Evolutionary conservation across 257 asterid genomes (phyloP).

Genomic region (Nicotiana attenuata): DNA sequence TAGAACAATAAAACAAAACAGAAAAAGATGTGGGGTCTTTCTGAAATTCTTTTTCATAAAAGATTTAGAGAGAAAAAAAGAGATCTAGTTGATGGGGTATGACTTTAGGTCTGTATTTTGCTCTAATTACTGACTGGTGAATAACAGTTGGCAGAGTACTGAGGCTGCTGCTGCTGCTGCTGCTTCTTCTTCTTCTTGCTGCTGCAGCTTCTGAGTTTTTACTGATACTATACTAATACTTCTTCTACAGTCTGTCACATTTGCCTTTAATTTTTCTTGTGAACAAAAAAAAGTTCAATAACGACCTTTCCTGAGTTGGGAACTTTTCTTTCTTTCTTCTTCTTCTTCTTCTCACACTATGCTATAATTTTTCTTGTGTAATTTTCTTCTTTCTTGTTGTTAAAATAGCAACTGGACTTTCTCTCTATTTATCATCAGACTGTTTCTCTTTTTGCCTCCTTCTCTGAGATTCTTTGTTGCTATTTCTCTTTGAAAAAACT

Average conservation of each 20-base stretch:
- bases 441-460: background rate
- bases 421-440: background rate
- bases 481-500: background rate
- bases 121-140: conserved; percentile 5
- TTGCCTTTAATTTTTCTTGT: background rate
- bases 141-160: conserved; percentile 6
- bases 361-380: background rate
- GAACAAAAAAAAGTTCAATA: background rate
- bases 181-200: background rate
- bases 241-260: conserved; percentile 4
- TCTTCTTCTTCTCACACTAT: background rate
- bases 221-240: conserved; percentile 11
- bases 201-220: background rate
- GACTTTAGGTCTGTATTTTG: background rate
- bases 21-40: background rate
- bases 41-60: conserved; percentile 6
- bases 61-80: background rate
- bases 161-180: background rate
- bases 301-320: conserved; percentile 8
- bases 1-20: background rate
- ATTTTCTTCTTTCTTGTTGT: background rate
- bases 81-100: background rate
- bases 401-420: background rate
- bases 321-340: background rate
- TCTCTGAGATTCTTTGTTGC: background rate